Evolutionary conservation across 2,329 filamentous ascomycete species (phyloP).

Genomic region (Colletotrichum sublineola): DNA sequence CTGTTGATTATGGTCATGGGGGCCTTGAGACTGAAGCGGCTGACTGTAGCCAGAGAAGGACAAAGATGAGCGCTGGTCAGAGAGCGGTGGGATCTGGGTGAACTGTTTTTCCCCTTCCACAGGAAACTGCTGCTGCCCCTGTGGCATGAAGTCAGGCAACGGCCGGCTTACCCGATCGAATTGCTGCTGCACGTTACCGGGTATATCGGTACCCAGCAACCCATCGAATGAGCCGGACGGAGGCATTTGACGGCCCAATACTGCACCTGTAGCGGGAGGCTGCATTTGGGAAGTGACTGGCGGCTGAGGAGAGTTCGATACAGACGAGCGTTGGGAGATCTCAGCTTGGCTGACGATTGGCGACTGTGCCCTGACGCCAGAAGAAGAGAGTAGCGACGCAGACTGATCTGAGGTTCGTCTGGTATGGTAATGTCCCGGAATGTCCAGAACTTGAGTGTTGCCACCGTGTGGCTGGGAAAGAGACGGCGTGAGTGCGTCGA

Average conservation of each 20-base stretch:
- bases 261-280: background rate
- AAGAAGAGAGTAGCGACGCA: background rate
- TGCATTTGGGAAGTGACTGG: slow-evolving; percentile 11
- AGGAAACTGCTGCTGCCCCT: background rate
- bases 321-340: slow-evolving; percentile 15
- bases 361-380: slow-evolving; percentile 17
- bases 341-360: background rate
- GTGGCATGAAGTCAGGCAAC: background rate
- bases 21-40: slow-evolving; percentile 1
- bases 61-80: slow-evolving; percentile 6
- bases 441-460: slow-evolving; percentile 13
- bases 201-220: background rate
- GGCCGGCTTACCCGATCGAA: background rate
- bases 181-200: background rate
- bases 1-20: slow-evolving; percentile 3
- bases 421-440: background rate
- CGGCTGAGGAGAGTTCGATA: slow-evolving; percentile 14
- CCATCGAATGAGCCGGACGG: background rate
- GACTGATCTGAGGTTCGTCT: slow-evolving; percentile 10
- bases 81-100: background rate
- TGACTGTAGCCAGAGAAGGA: slow-evolving; percentile 1
- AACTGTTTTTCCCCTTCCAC: background rate
- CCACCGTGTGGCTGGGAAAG: slow-evolving; percentile 1
- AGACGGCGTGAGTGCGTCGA: background rate
- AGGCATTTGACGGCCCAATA: background rate